Conservation (phyloP, 1,284 basidiomycete species). For the Boletellus sp. region DNA sequence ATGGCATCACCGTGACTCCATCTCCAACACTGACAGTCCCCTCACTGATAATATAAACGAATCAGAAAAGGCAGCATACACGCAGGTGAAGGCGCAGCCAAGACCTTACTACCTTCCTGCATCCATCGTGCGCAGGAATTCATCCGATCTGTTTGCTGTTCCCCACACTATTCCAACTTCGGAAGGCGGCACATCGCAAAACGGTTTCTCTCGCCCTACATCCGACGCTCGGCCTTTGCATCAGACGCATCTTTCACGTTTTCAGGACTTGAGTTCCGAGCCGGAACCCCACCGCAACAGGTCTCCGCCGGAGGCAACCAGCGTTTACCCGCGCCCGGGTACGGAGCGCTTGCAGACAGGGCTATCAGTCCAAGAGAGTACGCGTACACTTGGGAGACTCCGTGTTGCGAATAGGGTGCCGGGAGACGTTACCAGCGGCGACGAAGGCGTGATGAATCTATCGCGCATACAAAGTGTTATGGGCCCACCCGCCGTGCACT, state of each 20-base stretch:
- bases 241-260: not conserved
- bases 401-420: constrained; percentile 42
- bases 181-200: not conserved
- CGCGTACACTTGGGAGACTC: constrained; percentile 36
- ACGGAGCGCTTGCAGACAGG: constrained; percentile 15
- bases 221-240: not conserved
- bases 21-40: constrained; percentile 1
- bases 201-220: not conserved
- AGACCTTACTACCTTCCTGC: constrained; percentile 23
- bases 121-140: constrained; percentile 18
- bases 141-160: constrained; percentile 15
- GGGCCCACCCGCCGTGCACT: not conserved
- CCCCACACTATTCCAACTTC: constrained; percentile 9
- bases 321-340: constrained; percentile 6
- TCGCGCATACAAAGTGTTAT: not conserved
- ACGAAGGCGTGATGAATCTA: constrained; percentile 30
- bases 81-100: constrained; percentile 2
- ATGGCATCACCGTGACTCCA: constrained; percentile 15
- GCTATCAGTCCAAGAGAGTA: constrained; percentile 31
- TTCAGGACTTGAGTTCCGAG: not conserved
- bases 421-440: constrained; percentile 41
- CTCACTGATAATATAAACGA: not conserved
- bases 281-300: not conserved
- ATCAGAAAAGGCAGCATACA: constrained; percentile 1
- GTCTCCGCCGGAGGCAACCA: not conserved